These are phyloP conservation scores for Tetrastigma voinierianum DNA, from an alignment of 164 flowering plant species.

Conservation along the genomic window DNA sequence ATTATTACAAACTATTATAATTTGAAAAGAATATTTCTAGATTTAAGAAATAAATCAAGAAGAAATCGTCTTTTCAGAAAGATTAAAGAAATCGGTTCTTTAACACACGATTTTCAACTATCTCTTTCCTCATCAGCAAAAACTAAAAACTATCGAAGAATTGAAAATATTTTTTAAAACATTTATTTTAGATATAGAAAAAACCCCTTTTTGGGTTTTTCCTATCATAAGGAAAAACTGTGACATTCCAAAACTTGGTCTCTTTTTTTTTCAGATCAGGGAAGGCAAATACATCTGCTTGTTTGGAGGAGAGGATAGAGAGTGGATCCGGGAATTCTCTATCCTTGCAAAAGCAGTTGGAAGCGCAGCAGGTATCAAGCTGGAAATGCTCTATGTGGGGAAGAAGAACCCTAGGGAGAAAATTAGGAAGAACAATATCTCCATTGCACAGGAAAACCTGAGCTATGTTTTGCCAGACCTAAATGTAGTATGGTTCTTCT, in stretches of 20 bases:
- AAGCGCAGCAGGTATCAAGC: constrained; percentile 14
- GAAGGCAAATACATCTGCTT: constrained; percentile 37
- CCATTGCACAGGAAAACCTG: constrained; percentile 31
- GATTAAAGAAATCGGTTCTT: no score
- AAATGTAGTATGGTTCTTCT: constrained; percentile 42
- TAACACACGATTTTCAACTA: no score
- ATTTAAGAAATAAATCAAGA: no score
- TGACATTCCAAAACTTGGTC: not conserved
- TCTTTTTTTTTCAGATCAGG: constrained; percentile 17
- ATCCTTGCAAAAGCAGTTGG: constrained; percentile 18
- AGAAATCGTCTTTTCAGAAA: no score
- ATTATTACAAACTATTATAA: no score
- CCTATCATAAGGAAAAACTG: no score
- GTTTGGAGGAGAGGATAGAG: constrained; percentile 46
- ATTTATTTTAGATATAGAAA: no score
- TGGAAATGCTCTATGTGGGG: constrained; percentile 55
- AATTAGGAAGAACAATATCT: constrained; percentile 19
- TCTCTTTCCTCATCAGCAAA: no score
- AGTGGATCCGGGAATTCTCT: constrained; percentile 45
- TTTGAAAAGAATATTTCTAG: no score
- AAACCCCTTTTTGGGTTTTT: no score
- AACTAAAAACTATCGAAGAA: no score
- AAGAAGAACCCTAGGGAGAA: constrained; percentile 38
- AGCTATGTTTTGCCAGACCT: constrained; percentile 33
- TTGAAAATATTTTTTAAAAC: no score